phyloP scores from a whole-genome alignment of 495 filamentous ascomycete genomes.

The Trichoderma gamsii region DNA sequence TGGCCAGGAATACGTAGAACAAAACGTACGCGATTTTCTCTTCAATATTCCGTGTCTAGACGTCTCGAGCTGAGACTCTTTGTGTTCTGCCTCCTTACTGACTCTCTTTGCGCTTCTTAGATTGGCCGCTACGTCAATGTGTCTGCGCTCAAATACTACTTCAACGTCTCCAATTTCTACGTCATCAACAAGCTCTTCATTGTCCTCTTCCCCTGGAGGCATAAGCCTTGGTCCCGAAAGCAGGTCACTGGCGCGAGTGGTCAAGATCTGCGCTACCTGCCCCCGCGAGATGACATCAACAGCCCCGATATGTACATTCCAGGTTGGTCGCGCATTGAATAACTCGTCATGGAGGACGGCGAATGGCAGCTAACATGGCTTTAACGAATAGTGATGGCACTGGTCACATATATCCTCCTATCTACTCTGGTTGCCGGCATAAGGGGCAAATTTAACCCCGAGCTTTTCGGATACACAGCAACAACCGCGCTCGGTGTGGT shows the following conservation, averaged over 20 bases:
- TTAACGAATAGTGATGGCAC: constrained; percentile 63
- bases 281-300: constrained; percentile 95
- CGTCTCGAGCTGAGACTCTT: neutral
- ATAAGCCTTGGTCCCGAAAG: constrained; percentile 89
- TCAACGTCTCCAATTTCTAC: constrained; percentile 91
- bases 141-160: constrained; percentile 91
- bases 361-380: constrained; percentile 10
- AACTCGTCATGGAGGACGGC: neutral
- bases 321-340: constrained; percentile 28
- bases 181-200: constrained; percentile 78
- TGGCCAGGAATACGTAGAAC: constrained; percentile 87
- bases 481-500: constrained; percentile 77
- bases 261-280: constrained; percentile 79
- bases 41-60: neutral
- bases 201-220: constrained; percentile 94
- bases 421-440: constrained; percentile 84
- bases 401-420: constrained; percentile 95
- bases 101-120: constrained; percentile 38
- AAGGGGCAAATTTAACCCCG: constrained; percentile 87
- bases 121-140: constrained; percentile 91
- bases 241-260: constrained; percentile 57
- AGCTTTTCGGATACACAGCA: constrained; percentile 82
- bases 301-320: constrained; percentile 99
- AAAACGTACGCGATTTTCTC: constrained; percentile 58
- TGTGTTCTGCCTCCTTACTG: neutral